These are phyloP conservation scores for Leccinum obscurum DNA, from an alignment of 768 basidiomycete species.

Conservation along the genomic window DNA sequence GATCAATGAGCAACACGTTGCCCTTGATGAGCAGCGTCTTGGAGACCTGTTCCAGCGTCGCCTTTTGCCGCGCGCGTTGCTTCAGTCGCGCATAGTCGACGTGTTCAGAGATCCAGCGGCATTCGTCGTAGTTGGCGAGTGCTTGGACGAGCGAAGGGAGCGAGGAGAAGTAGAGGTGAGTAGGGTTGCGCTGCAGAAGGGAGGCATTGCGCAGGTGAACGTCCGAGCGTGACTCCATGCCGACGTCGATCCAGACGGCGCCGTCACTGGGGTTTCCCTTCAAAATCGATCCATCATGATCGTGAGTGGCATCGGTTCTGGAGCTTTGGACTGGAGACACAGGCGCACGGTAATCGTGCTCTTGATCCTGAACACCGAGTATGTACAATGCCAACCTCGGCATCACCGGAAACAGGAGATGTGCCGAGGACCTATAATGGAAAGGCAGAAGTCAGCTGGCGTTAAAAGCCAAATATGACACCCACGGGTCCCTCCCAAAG, in stretches of 20 bases:
- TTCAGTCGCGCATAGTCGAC: conserved; percentile 56
- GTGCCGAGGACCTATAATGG: conserved; percentile 41
- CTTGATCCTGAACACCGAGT: conserved; percentile 37
- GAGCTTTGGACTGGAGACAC: conserved; percentile 11
- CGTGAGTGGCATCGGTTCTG: conserved; percentile 3
- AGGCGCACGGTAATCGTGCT: conserved; percentile 3
- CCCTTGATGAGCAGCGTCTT: conserved; percentile 56
- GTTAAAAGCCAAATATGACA: background rate
- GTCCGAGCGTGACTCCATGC: conserved; percentile 51
- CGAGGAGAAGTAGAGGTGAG: conserved; percentile 51
- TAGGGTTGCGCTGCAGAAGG: conserved; percentile 54
- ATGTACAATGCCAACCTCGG: conserved; percentile 57
- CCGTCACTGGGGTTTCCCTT: background rate
- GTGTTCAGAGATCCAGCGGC: conserved; percentile 53
- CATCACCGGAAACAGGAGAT: conserved; percentile 56
- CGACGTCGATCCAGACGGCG: conserved; percentile 45
- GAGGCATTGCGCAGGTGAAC: conserved; percentile 63
- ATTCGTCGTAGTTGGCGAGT: conserved; percentile 56
- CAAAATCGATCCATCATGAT: background rate
- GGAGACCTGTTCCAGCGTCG: conserved; percentile 51
- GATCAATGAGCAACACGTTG: conserved; percentile 47
- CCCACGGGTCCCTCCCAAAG: conserved; percentile 35
- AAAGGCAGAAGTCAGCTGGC: conserved; percentile 1
- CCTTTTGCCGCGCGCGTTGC: conserved; percentile 58
- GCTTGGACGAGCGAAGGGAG: conserved; percentile 52